Conservation (phyloP, 371 early-diverging fungal species). For the Mucor ambiguus region DNA sequence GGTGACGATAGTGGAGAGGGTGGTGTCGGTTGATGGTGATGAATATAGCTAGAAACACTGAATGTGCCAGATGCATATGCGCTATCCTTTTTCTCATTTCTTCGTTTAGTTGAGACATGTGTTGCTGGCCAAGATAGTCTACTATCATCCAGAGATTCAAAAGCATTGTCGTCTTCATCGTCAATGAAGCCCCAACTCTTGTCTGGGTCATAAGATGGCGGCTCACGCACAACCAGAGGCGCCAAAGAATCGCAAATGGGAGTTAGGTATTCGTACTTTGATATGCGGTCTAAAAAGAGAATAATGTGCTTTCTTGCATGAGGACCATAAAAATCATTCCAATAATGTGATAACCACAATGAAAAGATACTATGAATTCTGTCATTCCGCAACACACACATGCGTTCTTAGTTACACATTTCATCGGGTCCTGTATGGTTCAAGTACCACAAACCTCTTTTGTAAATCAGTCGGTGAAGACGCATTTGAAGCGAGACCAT, state of each 20-base stretch:
- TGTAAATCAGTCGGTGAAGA: slow-evolving; percentile 38
- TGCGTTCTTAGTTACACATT: slow-evolving; percentile 12
- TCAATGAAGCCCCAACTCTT: slow-evolving; percentile 47
- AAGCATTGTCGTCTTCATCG: slow-evolving; percentile 12
- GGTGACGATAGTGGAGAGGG: slow-evolving; percentile 5
- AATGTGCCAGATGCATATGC: slow-evolving; percentile 40
- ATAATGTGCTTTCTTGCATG: slow-evolving; percentile 52
- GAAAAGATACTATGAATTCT: slow-evolving; percentile 51
- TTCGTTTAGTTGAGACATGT: not conserved
- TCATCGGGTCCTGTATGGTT: not conserved
- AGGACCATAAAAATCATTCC: slow-evolving; percentile 56
- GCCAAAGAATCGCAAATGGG: slow-evolving; percentile 46
- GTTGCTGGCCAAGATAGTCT: slow-evolving; percentile 2
- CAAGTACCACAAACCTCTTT: slow-evolving; percentile 32
- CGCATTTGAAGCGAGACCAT: slow-evolving; percentile 25
- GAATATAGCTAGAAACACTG: slow-evolving; percentile 8
- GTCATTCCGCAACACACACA: slow-evolving; percentile 13
- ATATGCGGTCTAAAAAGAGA: slow-evolving; percentile 45
- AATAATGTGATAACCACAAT: slow-evolving; percentile 54
- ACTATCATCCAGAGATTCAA: not conserved
- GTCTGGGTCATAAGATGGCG: slow-evolving; percentile 48
- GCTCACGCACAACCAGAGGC: slow-evolving; percentile 45
- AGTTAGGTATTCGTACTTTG: slow-evolving; percentile 36
- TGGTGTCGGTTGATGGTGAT: not conserved
- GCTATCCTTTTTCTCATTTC: slow-evolving; percentile 46